Evolutionary conservation across 257 asterid genomes (phyloP).

Genomic region (Capsicum baccatum): DNA sequence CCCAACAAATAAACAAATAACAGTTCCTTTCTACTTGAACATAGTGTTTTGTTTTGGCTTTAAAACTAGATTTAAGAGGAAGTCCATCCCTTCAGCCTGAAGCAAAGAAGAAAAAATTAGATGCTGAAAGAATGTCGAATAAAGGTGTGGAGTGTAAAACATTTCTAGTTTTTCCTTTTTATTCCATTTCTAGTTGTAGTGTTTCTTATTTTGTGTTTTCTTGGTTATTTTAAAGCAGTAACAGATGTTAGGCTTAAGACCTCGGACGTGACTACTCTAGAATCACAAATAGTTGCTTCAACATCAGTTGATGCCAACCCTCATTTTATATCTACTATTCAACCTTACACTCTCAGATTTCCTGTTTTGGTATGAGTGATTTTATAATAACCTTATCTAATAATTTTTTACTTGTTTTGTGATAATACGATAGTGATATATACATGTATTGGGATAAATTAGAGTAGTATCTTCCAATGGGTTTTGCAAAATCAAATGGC

Average conservation of each 20-base stretch:
- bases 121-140: too few species aligned
- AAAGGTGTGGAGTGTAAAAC: too few species aligned
- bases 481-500: neutral
- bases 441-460: neutral
- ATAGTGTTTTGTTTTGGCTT: too few species aligned
- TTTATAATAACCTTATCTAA: neutral
- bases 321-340: neutral
- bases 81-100: too few species aligned
- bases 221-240: neutral
- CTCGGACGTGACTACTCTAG: neutral
- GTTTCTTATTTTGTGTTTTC: neutral
- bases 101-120: too few species aligned
- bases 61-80: too few species aligned
- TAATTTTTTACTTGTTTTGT: neutral
- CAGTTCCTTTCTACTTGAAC: too few species aligned
- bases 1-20: too few species aligned
- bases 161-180: too few species aligned
- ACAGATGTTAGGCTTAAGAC: neutral
- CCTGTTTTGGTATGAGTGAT: neutral
- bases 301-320: neutral
- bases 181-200: neutral
- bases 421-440: neutral
- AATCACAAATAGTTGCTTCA: neutral
- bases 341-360: neutral
- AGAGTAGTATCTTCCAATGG: conserved; percentile 15